Evolutionary conservation across 2,329 filamentous ascomycete genomes (phyloP).

Genomic region (Aspergillus sergii): DNA sequence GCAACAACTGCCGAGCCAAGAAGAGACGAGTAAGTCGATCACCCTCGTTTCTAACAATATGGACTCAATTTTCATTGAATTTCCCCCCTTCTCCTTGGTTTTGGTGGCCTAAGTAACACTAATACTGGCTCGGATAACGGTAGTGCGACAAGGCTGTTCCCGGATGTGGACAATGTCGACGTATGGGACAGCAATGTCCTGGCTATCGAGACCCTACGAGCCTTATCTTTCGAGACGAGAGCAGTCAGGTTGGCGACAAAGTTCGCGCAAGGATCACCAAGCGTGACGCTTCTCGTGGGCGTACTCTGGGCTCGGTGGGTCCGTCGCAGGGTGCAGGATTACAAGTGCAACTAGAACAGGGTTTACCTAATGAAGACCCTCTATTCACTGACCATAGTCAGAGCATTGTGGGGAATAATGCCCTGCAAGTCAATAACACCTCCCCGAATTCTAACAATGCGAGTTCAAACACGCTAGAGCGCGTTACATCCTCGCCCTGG

Average conservation of each 20-base stretch:
- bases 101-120: neutral
- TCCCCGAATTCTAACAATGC: neutral
- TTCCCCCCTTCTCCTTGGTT: neutral
- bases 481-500: neutral
- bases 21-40: neutral
- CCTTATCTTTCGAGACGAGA: neutral
- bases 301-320: neutral
- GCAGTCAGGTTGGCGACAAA: neutral
- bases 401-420: neutral
- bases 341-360: neutral
- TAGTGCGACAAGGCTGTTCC: neutral
- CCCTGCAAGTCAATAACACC: neutral
- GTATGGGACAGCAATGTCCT: neutral
- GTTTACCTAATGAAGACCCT: neutral
- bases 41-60: neutral
- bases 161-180: neutral
- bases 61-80: too few relatives aligned
- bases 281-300: neutral
- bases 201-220: neutral
- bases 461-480: neutral
- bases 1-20: neutral
- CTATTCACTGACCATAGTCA: neutral
- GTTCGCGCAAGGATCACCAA: neutral
- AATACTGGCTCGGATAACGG: neutral
- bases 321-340: neutral